Percentiles rank a stretch among this genome's conserved stretches.
These are phyloP conservation scores for Pilasporangium apinafurcum DNA, from an alignment of 352 stramenopile genomes.

Conservation along the genomic window DNA sequence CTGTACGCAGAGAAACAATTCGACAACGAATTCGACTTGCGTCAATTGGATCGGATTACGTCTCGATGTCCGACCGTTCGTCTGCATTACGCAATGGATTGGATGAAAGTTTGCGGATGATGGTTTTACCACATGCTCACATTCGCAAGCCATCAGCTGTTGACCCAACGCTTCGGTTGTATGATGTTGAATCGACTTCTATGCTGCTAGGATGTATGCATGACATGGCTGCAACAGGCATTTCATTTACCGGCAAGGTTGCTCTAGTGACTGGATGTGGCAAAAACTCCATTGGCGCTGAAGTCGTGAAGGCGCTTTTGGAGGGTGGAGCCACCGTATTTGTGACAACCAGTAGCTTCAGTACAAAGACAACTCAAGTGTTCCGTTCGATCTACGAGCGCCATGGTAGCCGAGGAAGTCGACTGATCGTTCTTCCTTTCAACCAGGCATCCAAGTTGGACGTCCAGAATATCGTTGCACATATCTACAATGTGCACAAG, in stretches of 20 bases:
- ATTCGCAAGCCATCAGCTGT: constrained; percentile 67
- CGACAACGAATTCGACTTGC: no score
- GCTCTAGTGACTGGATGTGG: constrained; percentile 83
- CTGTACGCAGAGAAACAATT: no score
- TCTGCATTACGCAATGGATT: constrained; percentile 40
- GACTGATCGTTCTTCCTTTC: constrained; percentile 76
- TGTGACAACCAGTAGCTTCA: constrained; percentile 80
- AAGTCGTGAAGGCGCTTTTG: constrained; percentile 80
- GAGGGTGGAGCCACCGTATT: constrained; percentile 84
- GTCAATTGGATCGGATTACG: no score
- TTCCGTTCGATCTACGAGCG: constrained; percentile 85
- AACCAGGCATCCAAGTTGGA: constrained; percentile 84
- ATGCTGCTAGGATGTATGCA: constrained; percentile 76
- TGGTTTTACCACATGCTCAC: constrained; percentile 66
- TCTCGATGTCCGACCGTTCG: constrained; percentile 34
- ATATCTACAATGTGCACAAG: constrained; percentile 81
- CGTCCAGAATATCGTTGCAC: constrained; percentile 53
- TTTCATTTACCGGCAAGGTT: constrained; percentile 83
- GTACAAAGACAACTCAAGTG: constrained; percentile 30
- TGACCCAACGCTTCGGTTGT: constrained; percentile 74
- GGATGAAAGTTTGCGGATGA: constrained; percentile 63
- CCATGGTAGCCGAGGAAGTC: constrained; percentile 72
- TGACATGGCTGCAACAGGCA: constrained; percentile 76
- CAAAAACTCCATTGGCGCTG: constrained; percentile 77
- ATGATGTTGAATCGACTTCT: constrained; percentile 80